phyloP scores from a whole-genome alignment of 208 protist species.

The Acanthamoeba triangularis region DNA sequence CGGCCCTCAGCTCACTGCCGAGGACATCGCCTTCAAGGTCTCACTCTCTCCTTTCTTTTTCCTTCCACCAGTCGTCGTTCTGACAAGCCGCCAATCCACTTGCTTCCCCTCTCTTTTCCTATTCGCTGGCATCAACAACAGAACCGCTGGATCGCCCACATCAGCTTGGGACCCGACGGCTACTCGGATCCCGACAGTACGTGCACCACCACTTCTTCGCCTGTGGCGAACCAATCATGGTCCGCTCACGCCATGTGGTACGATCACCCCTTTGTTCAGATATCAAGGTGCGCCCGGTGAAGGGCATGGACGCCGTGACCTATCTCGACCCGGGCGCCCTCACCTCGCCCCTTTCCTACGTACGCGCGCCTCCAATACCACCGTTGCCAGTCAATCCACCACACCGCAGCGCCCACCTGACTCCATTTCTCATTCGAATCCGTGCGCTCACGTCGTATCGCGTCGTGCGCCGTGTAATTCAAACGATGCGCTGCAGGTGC shows the following conservation, averaged over 20 bases:
- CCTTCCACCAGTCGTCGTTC: no score
- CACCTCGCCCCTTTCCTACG: constrained; percentile 55
- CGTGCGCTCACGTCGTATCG: background rate
- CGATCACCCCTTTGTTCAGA: no score
- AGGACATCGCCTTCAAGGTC: constrained; percentile 19
- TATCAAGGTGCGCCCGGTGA: constrained; percentile 69
- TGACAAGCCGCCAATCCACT: no score
- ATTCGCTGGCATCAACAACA: background rate
- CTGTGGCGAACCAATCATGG: background rate
- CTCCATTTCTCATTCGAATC: background rate
- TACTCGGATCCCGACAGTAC: constrained; percentile 29
- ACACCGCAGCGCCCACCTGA: background rate
- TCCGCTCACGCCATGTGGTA: no score
- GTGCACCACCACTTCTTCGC: background rate
- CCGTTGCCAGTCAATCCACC: background rate
- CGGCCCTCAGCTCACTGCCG: background rate
- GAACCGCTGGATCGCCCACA: constrained; percentile 41
- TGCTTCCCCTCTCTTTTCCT: background rate
- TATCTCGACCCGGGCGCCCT: constrained; percentile 74
- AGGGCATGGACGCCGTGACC: constrained; percentile 59
- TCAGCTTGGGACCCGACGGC: background rate
- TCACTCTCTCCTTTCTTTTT: no score
- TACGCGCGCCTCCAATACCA: background rate
- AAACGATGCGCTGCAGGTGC: background rate
- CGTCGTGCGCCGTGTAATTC: background rate